phyloP scores from a whole-genome alignment of 2,329 filamentous ascomycete genomes.

The Colletotrichum lini region DNA sequence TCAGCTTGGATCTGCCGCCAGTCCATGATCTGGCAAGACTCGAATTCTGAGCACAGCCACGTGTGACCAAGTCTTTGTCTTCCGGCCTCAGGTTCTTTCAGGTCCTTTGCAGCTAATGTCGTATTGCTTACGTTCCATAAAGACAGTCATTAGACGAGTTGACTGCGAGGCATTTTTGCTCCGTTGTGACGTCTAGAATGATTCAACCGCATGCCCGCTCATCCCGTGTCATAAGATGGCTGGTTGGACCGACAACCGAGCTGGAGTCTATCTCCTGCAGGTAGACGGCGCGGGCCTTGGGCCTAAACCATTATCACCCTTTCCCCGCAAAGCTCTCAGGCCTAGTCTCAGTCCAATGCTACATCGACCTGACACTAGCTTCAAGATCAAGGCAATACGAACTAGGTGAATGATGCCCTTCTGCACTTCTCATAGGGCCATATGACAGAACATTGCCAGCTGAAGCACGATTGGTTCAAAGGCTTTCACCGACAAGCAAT shows the following conservation, averaged over 20 bases:
- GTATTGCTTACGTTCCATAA: background rate
- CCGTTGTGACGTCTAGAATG: background rate
- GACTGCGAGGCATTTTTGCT: background rate
- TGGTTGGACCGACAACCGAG: background rate
- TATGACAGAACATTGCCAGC: background rate
- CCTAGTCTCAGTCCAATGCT: background rate
- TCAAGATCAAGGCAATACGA: background rate
- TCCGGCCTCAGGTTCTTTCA: no score
- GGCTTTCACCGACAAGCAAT: background rate
- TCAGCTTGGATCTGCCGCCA: background rate
- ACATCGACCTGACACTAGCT: background rate
- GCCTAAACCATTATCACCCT: background rate
- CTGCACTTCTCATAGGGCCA: background rate
- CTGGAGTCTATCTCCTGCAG: background rate
- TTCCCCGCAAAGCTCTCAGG: background rate
- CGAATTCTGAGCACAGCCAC: background rate
- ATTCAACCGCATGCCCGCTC: background rate
- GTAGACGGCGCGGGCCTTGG: background rate
- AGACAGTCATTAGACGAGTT: background rate
- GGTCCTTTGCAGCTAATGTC: background rate
- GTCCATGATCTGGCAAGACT: no score
- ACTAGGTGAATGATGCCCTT: background rate
- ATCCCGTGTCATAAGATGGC: background rate
- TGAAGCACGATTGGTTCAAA: no score
- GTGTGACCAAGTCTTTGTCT: background rate